Evolutionary conservation across 2,329 filamentous ascomycete species (phyloP).

Genomic region (Pezicula carpinea): DNA sequence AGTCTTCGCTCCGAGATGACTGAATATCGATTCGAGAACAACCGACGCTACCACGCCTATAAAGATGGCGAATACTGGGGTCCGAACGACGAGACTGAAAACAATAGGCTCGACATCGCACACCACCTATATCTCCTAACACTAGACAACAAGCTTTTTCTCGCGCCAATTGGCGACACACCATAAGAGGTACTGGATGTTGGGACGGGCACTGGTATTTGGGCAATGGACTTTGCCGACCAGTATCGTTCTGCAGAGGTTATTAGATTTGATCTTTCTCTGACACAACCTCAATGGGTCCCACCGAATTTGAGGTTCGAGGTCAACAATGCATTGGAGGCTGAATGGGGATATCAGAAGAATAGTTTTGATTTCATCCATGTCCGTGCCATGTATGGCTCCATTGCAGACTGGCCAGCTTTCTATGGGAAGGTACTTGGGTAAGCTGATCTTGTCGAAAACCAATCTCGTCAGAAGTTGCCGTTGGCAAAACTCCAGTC

Average conservation of each 20-base stretch:
- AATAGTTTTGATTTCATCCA: slow-evolving; percentile 56
- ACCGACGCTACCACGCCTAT: slow-evolving; percentile 40
- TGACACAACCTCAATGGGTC: slow-evolving; percentile 36
- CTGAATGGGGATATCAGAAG: slow-evolving; percentile 30
- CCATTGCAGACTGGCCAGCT: slow-evolving; percentile 48
- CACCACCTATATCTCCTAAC: slow-evolving; percentile 15
- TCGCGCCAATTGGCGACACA: slow-evolving; percentile 19
- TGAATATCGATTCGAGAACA: slow-evolving; percentile 32
- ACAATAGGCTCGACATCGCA: slow-evolving; percentile 12
- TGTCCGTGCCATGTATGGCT: slow-evolving; percentile 49
- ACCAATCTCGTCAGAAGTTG: not conserved
- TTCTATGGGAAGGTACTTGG: slow-evolving; percentile 44
- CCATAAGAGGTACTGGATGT: slow-evolving; percentile 31
- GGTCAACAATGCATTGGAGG: slow-evolving; percentile 51
- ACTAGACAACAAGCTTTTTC: slow-evolving; percentile 13
- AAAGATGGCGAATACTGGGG: slow-evolving; percentile 32
- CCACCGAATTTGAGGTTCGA: slow-evolving; percentile 57
- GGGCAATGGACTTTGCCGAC: slow-evolving; percentile 29
- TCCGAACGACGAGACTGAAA: slow-evolving; percentile 13
- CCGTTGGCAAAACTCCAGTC: slow-evolving; percentile 11
- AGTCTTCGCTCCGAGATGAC: slow-evolving; percentile 11
- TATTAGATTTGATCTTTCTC: slow-evolving; percentile 20
- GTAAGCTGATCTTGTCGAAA: slow-evolving; percentile 29
- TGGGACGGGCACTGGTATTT: slow-evolving; percentile 30
- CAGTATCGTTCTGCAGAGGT: slow-evolving; percentile 21